These are phyloP conservation scores for Russula sp. DNA, from an alignment of 768 basidiomycete species.

Conservation along the genomic window DNA sequence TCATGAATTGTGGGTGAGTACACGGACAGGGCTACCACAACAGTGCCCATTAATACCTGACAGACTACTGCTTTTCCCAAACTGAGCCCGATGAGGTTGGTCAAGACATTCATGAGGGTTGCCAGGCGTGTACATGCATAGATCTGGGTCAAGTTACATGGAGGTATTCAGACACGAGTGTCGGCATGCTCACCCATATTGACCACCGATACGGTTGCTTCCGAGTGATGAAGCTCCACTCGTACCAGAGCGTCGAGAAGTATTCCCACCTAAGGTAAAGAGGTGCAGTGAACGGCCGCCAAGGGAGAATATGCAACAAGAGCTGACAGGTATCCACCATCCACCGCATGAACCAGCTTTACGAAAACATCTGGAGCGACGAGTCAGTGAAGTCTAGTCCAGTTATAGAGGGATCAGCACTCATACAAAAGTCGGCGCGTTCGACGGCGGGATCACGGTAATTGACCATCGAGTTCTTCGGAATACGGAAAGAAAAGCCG, in stretches of 20 bases:
- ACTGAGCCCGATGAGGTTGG: not conserved
- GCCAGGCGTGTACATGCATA: conserved; percentile 2
- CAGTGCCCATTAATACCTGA: not conserved
- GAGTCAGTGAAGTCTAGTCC: not conserved
- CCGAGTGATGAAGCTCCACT: conserved; percentile 15
- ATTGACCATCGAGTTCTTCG: not conserved
- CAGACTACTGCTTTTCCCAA: not conserved
- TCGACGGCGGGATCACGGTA: not conserved
- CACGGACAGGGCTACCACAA: not conserved
- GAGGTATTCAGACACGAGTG: not conserved
- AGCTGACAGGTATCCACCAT: conserved; percentile 9
- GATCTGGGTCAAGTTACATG: conserved; percentile 1
- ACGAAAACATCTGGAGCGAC: not conserved
- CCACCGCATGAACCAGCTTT: not conserved
- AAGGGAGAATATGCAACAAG: not conserved
- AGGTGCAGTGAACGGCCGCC: not conserved
- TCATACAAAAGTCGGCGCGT: conserved; percentile 2
- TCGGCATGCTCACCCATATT: conserved; percentile 14
- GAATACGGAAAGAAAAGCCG: not conserved
- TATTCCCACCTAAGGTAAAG: conserved; percentile 15
- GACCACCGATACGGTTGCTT: conserved; percentile 16
- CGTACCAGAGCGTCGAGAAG: conserved; percentile 16
- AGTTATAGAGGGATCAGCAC: not conserved
- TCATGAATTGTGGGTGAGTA: not conserved
- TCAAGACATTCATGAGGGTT: conserved; percentile 4